phyloP scores from a whole-genome alignment of 1,139 yeast species.

The Hanseniaspora gamundiae region DNA sequence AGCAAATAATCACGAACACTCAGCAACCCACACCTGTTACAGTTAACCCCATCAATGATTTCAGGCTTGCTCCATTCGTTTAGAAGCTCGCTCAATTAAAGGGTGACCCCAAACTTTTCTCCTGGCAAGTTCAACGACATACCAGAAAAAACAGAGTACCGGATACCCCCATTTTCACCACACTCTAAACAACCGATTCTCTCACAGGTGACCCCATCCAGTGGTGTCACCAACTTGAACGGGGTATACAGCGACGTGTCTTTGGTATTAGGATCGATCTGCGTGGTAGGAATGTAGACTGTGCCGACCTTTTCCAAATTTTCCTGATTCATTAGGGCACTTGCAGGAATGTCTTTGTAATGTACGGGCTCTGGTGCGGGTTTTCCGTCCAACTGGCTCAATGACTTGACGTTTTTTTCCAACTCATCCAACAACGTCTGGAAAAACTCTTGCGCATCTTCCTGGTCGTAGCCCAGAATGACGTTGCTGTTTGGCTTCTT shows the following conservation, averaged over 20 bases:
- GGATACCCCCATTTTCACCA: conserved; percentile 87
- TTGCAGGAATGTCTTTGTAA: conserved; percentile 21
- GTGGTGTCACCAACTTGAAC: conserved; percentile 63
- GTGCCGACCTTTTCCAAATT: conserved; percentile 44
- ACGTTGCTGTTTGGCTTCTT: conserved; percentile 60
- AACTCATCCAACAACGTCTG: conserved; percentile 64
- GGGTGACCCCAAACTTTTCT: conserved; percentile 29
- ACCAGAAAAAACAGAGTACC: conserved; percentile 74
- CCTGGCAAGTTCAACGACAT: conserved; percentile 59
- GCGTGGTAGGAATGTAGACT: conserved; percentile 59
- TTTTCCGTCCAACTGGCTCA: conserved; percentile 4
- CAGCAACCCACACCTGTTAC: conserved; percentile 75
- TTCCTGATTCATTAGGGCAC: conserved; percentile 35
- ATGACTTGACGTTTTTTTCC: conserved; percentile 43
- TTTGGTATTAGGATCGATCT: conserved; percentile 50
- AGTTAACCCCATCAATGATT: conserved; percentile 82
- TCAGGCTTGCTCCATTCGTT: conserved; percentile 71
- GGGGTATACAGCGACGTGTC: conserved; percentile 34
- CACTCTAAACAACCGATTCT: conserved; percentile 81
- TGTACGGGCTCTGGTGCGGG: conserved; percentile 14
- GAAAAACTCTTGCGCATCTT: conserved; percentile 90
- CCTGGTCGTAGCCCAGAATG: conserved; percentile 76
- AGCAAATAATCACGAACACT: conserved; percentile 47
- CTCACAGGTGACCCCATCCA: conserved; percentile 78
- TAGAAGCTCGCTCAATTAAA: conserved; percentile 44